phyloP scores from a whole-genome alignment of 164 flowering plant genomes.

The Houttuynia cordata region DNA sequence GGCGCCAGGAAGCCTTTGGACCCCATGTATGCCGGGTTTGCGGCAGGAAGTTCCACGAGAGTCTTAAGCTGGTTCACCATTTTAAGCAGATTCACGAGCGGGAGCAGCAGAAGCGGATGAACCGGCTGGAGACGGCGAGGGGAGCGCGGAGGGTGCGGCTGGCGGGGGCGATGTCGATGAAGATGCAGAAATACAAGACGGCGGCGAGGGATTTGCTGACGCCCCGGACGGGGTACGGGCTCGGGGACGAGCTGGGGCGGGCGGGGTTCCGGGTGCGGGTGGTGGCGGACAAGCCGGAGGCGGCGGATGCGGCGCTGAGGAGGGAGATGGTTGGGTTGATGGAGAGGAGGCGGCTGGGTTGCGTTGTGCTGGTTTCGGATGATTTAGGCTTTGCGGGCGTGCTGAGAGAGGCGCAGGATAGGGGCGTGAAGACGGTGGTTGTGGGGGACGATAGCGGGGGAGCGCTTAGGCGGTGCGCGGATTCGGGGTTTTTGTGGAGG shows the following conservation, averaged over 20 bases:
- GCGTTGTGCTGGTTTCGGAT: slow-evolving; percentile 79
- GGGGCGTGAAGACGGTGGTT: slow-evolving; percentile 74
- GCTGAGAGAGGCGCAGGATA: slow-evolving; percentile 57
- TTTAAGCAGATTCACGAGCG: slow-evolving; percentile 70
- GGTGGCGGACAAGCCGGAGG: slow-evolving; percentile 63
- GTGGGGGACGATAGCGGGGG: slow-evolving; percentile 67
- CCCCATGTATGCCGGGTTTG: slow-evolving; percentile 62
- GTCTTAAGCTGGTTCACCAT: slow-evolving; percentile 59
- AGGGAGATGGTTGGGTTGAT: slow-evolving; percentile 62
- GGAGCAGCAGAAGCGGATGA: slow-evolving; percentile 62
- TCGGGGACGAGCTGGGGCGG: slow-evolving; percentile 66
- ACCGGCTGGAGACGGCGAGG: slow-evolving; percentile 52
- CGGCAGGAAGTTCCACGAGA: slow-evolving; percentile 57
- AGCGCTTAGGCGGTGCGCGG: slow-evolving; percentile 61
- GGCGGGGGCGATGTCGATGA: slow-evolving; percentile 62
- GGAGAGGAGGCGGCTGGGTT: slow-evolving; percentile 41
- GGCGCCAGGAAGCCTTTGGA: slow-evolving; percentile 34
- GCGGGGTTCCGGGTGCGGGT: slow-evolving; percentile 64
- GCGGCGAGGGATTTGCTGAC: slow-evolving; percentile 50
- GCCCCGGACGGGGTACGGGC: slow-evolving; percentile 60
- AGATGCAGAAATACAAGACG: slow-evolving; percentile 73
- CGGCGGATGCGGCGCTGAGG: slow-evolving; percentile 60
- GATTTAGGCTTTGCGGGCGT: slow-evolving; percentile 65
- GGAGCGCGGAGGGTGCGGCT: slow-evolving; percentile 55
- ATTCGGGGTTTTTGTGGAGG: slow-evolving; percentile 66